Conservation (phyloP, 2,329 filamentous ascomycete species). For the Fusarium oxysporum region DNA sequence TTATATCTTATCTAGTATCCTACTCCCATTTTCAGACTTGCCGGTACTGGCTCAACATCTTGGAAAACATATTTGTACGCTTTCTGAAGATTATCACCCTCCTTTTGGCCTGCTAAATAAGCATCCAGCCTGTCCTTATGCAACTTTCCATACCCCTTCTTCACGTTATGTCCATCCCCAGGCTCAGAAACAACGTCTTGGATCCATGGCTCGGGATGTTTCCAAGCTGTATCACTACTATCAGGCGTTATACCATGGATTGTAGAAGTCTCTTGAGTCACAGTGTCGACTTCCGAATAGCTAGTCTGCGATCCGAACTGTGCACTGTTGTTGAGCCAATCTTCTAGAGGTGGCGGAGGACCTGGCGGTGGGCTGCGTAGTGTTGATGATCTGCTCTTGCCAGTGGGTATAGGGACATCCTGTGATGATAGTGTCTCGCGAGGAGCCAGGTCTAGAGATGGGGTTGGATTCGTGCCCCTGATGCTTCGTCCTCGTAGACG, state of each 20-base stretch:
- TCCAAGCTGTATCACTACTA: not conserved
- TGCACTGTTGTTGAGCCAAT: not conserved
- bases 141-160: not conserved
- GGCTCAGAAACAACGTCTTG: not conserved
- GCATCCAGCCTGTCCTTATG: not conserved
- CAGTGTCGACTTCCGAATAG: not conserved
- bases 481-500: not conserved
- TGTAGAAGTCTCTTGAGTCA: not conserved
- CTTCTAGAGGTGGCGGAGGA: not conserved
- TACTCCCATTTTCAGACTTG: not conserved
- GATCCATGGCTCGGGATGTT: not conserved
- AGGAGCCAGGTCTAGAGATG: not conserved
- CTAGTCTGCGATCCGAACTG: not conserved
- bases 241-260: not conserved
- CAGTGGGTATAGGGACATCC: not conserved
- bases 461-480: not conserved
- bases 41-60: not conserved
- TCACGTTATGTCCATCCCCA: not conserved
- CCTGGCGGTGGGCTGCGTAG: not conserved
- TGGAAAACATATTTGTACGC: not conserved
- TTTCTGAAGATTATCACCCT: not conserved
- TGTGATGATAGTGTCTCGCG: not conserved
- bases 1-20: too few relatives aligned
- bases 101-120: not conserved
- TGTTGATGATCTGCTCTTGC: not conserved